phyloP scores from a whole-genome alignment of 164 flowering plant genomes.

The Liquidambar formosana region DNA sequence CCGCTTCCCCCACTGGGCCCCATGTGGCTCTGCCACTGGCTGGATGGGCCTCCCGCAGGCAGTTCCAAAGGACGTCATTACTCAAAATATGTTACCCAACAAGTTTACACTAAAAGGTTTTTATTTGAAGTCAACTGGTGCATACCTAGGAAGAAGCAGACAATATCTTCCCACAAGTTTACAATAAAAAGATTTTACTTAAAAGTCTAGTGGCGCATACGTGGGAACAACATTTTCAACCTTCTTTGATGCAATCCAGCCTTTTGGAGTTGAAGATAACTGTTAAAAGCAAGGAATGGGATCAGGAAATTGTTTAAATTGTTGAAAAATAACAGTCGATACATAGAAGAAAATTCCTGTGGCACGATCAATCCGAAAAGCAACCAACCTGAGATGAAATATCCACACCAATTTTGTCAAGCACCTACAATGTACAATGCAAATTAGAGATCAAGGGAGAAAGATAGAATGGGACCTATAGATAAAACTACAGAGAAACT shows the following conservation, averaged over 20 bases:
- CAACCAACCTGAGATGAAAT: conserved; percentile 85
- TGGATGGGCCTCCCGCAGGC: no score
- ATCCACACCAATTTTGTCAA: conserved; percentile 93
- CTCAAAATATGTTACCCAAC: no score
- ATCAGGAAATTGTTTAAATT: not conserved
- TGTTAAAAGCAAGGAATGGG: conserved; percentile 25
- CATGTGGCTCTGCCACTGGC: no score
- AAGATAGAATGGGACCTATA: not conserved
- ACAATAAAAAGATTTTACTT: no score
- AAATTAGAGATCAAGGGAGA: not conserved
- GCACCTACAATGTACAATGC: conserved; percentile 47
- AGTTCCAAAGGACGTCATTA: no score
- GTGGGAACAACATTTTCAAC: conserved; percentile 44
- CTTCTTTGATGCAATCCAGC: conserved; percentile 66
- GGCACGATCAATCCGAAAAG: not conserved
- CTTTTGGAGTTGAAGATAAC: conserved; percentile 94
- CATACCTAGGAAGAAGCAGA: no score
- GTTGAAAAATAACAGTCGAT: not conserved
- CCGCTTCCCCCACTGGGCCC: no score
- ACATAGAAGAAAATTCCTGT: not conserved
- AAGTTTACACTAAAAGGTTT: no score
- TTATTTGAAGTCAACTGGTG: no score
- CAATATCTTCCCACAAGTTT: no score
- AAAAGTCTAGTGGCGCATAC: conserved; percentile 22
- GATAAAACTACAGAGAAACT: not conserved